Conservation (phyloP, 345 rosid species). For the Turritis glabra region DNA sequence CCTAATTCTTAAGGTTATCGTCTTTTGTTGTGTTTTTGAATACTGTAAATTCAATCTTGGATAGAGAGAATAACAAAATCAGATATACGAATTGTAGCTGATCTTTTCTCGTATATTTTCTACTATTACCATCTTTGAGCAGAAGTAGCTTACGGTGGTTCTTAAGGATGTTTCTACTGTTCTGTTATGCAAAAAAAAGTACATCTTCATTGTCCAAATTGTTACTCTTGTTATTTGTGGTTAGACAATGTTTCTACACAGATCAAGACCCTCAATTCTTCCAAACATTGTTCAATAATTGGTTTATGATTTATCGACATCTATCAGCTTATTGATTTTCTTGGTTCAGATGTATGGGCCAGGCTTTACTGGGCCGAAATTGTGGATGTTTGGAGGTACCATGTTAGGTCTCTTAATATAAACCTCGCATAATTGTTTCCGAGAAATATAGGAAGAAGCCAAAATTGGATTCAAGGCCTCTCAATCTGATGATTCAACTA, state of each 20-base stretch:
- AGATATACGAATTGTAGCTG: not conserved
- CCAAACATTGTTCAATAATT: too few relatives aligned
- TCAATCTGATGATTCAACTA: not conserved
- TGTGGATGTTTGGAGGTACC: not conserved
- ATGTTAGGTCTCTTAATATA: too few relatives aligned
- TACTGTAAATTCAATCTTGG: not conserved
- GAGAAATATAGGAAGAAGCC: not conserved
- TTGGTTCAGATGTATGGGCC: not conserved
- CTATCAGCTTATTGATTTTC: not conserved
- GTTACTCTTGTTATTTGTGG: not conserved
- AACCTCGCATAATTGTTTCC: too few relatives aligned
- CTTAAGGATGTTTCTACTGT: constrained; percentile 3
- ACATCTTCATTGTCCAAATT: not conserved
- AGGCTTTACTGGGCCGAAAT: not conserved
- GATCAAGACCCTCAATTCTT: too few relatives aligned
- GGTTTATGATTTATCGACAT: not conserved
- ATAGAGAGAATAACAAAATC: not conserved
- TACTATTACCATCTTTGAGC: not conserved
- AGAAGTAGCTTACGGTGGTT: not conserved
- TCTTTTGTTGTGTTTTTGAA: not conserved
- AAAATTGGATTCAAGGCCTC: constrained; percentile 8
- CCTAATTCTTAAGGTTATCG: not conserved
- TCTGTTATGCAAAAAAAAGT: not conserved
- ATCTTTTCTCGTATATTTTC: too few relatives aligned
- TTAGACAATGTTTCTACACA: too few relatives aligned